A percentile compares a stretch with the other conserved stretches of the same genome.
These are phyloP conservation scores for Malus hybrid DNA, from an alignment of 331 rosid genomes.

Conservation along the genomic window DNA sequence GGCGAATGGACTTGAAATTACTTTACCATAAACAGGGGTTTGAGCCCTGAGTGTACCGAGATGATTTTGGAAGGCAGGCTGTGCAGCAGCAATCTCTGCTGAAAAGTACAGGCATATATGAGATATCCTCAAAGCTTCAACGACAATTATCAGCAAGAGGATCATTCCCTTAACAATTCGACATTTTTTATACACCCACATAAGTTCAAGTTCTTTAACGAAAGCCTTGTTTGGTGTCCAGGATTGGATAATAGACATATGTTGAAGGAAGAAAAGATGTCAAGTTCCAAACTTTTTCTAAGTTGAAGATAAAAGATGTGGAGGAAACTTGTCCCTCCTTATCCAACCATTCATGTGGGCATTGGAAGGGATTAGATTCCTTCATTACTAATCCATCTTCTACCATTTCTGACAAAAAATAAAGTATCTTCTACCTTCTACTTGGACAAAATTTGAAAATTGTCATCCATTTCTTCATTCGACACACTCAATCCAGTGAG, in stretches of 20 bases:
- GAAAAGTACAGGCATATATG: constrained; percentile 1
- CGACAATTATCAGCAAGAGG: background rate
- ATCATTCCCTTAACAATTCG: background rate
- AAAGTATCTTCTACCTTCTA: background rate
- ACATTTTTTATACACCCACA: background rate
- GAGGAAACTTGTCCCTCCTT: background rate
- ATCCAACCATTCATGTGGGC: background rate
- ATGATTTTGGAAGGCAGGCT: constrained; percentile 49
- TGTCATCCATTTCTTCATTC: background rate
- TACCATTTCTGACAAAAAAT: background rate
- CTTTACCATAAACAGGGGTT: constrained; percentile 26
- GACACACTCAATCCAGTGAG: background rate
- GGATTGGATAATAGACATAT: background rate
- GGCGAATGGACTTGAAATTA: constrained; percentile 21
- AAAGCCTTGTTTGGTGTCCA: background rate
- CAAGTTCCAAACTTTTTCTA: too few species aligned
- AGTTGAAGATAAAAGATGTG: background rate
- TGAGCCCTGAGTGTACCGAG: constrained; percentile 28
- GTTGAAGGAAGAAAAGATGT: background rate
- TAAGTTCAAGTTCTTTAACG: background rate
- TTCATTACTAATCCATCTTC: background rate
- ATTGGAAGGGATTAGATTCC: background rate
- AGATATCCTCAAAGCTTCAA: background rate
- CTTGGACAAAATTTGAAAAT: background rate
- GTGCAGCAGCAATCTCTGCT: constrained; percentile 69